These are phyloP conservation scores for Sphaerulina musiva DNA, from an alignment of 2,329 filamentous ascomycete genomes.

Conservation along the genomic window DNA sequence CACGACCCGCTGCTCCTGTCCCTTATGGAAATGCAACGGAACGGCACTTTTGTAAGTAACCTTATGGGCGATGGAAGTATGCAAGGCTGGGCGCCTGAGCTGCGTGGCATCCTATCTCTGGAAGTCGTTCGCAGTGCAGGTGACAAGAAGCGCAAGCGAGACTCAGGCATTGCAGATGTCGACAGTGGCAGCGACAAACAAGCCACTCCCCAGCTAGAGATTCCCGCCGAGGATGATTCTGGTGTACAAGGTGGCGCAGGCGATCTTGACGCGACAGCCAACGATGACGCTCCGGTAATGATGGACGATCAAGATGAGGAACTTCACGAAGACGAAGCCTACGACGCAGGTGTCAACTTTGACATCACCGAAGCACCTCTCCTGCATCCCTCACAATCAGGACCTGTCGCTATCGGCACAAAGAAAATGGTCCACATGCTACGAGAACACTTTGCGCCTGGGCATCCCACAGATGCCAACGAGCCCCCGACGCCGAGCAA, in stretches of 20 bases:
- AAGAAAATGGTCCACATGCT: constrained; percentile 94
- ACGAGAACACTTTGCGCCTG: constrained; percentile 64
- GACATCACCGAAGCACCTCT: constrained; percentile 72
- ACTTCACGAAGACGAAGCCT: constrained; percentile 23
- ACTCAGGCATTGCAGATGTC: constrained; percentile 72
- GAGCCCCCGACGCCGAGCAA: constrained; percentile 61
- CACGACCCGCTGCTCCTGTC: constrained; percentile 80
- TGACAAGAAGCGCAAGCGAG: constrained; percentile 88
- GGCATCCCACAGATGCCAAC: constrained; percentile 54
- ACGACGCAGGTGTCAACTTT: constrained; percentile 41
- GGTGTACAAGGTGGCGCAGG: constrained; percentile 28
- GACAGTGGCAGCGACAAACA: constrained; percentile 46
- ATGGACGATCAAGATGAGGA: constrained; percentile 20
- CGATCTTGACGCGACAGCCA: constrained; percentile 18
- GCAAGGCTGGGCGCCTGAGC: constrained; percentile 80
- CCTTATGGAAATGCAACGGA: constrained; percentile 86
- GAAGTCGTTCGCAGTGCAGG: constrained; percentile 69
- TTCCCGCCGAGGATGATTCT: constrained; percentile 30
- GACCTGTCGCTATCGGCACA: constrained; percentile 81
- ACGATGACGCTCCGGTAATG: constrained; percentile 28
- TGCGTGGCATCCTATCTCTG: constrained; percentile 84
- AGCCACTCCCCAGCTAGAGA: constrained; percentile 28
- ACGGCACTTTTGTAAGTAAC: constrained; percentile 79
- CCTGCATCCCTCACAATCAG: constrained; percentile 74
- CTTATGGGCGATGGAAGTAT: constrained; percentile 72